Evolutionary conservation across 2,329 filamentous ascomycete genomes (phyloP), one percentile per base, ranked within the genome.

Genomic region (Fusarium coffeatum): DNA sequence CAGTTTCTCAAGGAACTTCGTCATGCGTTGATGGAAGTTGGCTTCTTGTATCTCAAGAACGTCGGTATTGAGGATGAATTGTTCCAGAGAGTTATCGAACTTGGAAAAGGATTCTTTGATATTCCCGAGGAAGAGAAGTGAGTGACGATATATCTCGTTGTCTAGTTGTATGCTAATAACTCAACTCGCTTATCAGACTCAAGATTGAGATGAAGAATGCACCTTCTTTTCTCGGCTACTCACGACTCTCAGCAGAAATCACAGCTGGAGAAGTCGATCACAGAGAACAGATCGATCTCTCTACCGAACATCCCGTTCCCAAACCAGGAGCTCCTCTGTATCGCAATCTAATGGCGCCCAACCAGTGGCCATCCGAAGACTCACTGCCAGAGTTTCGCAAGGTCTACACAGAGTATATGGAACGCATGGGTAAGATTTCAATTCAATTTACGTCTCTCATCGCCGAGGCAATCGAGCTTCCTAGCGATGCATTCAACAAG

Each of bases 211-310:
- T 92, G 90, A 91, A 91, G 76, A 92, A 92, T 72, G 89, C 89
- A 4, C 85, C 88, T 6, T 92, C 89, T 11, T 93, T 93, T 79
- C 83, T 93, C 20, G 90, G 90, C 60, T 92, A 92, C 80, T 90
- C 89, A 30, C 85, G 84, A 25, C 86, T 92, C 56, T 86, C 87
- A 6, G 88, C 89, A 68, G 90, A 91, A 77, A 86, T 91, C 74
- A 97, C 93, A 7, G 92, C 92, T 22, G 89, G 90, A 70, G 86
- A 87, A 51, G 86, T 88, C 73, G 93, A 97, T 80, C 92, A 94
- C 83, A 87, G 93, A 54, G 93, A 97, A 78, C 93, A 97, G 78
- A 90, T 97, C 66, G 93, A 97, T 79, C 86, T 97, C 54, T 93
- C 92, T 0, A 97, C 93, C 0, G 89, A 93, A 55, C 92, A 96